These are phyloP conservation scores for Tetracentron sinense DNA, from an alignment of 164 flowering plant species.

Conservation along the genomic window DNA sequence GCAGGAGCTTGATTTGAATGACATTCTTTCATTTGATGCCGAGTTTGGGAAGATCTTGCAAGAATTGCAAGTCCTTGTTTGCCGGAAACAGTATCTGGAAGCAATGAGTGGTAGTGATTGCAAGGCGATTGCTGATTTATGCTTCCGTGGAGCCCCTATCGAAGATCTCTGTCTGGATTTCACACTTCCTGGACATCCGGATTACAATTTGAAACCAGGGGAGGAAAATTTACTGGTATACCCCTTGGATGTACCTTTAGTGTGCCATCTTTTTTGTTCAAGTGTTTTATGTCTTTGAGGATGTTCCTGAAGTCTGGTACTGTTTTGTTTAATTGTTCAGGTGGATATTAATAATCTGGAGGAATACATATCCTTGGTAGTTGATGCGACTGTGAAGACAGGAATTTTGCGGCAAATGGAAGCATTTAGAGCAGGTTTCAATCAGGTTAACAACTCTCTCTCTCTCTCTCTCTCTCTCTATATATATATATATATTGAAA, in stretches of 20 bases:
- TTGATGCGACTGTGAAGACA: slow-evolving; percentile 83
- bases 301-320: not conserved
- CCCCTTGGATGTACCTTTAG: too few species aligned
- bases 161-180: slow-evolving; percentile 92
- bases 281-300: too few species aligned
- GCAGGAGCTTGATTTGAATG: slow-evolving; percentile 97
- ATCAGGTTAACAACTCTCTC: slow-evolving; percentile 78
- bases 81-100: slow-evolving; percentile 70
- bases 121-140: slow-evolving; percentile 41
- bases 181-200: slow-evolving; percentile 96
- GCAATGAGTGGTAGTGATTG: slow-evolving; percentile 33
- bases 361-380: slow-evolving; percentile 79
- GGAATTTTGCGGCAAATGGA: slow-evolving; percentile 88
- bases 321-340: slow-evolving; percentile 30
- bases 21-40: slow-evolving; percentile 73
- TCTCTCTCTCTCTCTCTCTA: too few species aligned
- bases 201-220: slow-evolving; percentile 70
- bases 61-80: slow-evolving; percentile 75
- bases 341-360: slow-evolving; percentile 80
- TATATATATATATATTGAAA: too few species aligned
- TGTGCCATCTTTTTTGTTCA: not conserved
- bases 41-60: slow-evolving; percentile 81
- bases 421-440: slow-evolving; percentile 91
- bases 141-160: slow-evolving; percentile 65
- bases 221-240: slow-evolving; percentile 60